These are phyloP conservation scores for Blastobotrys niveus DNA, from an alignment of 1,139 yeast species.

Conservation along the genomic window DNA sequence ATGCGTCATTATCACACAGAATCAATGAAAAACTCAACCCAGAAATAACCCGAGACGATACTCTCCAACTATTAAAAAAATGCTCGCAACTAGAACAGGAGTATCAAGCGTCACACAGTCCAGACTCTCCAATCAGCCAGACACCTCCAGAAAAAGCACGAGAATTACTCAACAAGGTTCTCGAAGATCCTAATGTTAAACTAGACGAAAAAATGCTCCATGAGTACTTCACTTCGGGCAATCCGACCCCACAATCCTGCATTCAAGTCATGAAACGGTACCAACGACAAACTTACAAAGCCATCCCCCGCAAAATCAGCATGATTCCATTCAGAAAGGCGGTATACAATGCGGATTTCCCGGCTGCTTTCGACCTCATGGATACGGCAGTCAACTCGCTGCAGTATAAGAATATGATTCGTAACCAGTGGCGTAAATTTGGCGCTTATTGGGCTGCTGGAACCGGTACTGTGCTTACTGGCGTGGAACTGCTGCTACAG, in stretches of 20 bases:
- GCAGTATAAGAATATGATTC: slow-evolving; percentile 21
- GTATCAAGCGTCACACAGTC: slow-evolving; percentile 17
- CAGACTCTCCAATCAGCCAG: slow-evolving; percentile 21
- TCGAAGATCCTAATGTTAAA: slow-evolving; percentile 18
- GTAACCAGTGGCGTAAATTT: slow-evolving; percentile 24
- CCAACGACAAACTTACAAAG: slow-evolving; percentile 18
- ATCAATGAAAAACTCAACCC: not conserved
- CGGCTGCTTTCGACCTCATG: slow-evolving; percentile 51
- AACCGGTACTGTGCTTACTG: slow-evolving; percentile 31
- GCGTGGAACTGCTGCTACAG: slow-evolving; percentile 31
- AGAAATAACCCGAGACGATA: slow-evolving; percentile 2
- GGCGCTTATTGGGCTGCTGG: slow-evolving; percentile 34
- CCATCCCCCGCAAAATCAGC: slow-evolving; percentile 44
- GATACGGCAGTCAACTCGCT: slow-evolving; percentile 57
- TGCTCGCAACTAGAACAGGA: slow-evolving; percentile 21
- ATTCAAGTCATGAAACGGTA: slow-evolving; percentile 23
- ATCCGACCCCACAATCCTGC: slow-evolving; percentile 26
- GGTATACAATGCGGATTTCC: slow-evolving; percentile 54
- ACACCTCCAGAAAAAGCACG: slow-evolving; percentile 20
- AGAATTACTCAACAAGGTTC: slow-evolving; percentile 20
- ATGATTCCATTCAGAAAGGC: slow-evolving; percentile 59
- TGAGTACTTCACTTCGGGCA: slow-evolving; percentile 23
- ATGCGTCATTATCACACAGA: not conserved
- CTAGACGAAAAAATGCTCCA: slow-evolving; percentile 19
- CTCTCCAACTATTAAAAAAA: slow-evolving; percentile 19